These are phyloP conservation scores for Colletotrichum coccodes DNA, from an alignment of 2,329 filamentous ascomycete species.

Conservation along the genomic window DNA sequence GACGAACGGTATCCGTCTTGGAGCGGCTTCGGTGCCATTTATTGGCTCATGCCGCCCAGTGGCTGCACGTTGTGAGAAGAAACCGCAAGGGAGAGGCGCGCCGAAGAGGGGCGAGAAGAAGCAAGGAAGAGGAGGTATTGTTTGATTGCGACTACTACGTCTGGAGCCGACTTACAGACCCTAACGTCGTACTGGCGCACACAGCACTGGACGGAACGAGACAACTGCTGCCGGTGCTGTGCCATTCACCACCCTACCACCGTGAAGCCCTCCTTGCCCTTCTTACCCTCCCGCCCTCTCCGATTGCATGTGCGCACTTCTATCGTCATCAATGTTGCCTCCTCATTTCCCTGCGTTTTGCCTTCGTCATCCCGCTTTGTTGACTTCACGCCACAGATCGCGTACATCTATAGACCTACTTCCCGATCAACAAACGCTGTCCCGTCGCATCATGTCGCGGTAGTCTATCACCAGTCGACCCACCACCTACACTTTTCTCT, in stretches of 20 bases:
- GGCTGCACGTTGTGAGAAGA: conserved; percentile 26
- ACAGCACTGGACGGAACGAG: not conserved
- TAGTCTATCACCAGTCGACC: conserved; percentile 4
- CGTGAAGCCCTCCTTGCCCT: conserved; percentile 8
- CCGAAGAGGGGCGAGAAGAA: conserved; percentile 21
- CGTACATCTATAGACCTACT: not conserved
- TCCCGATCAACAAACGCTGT: not conserved
- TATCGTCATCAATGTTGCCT: conserved; percentile 31
- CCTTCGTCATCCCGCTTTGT: not conserved
- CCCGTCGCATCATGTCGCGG: conserved; percentile 17
- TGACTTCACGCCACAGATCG: not conserved
- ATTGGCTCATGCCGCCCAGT: conserved; percentile 26
- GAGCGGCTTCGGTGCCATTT: conserved; percentile 13
- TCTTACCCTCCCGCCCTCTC: conserved; percentile 13
- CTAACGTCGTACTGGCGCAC: conserved; percentile 10
- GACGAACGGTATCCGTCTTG: conserved; percentile 20
- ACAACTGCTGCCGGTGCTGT: not conserved
- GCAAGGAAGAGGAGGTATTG: conserved; percentile 27
- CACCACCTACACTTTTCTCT: not conserved
- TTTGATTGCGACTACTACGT: conserved; percentile 13
- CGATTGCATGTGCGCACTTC: conserved; percentile 23
- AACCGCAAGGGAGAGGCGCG: conserved; percentile 28
- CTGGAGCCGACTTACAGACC: conserved; percentile 3
- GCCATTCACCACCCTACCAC: conserved; percentile 15
- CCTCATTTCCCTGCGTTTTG: not conserved